These are phyloP conservation scores for Neltuma alba DNA, from an alignment of 306 rosid species.

Conservation along the genomic window DNA sequence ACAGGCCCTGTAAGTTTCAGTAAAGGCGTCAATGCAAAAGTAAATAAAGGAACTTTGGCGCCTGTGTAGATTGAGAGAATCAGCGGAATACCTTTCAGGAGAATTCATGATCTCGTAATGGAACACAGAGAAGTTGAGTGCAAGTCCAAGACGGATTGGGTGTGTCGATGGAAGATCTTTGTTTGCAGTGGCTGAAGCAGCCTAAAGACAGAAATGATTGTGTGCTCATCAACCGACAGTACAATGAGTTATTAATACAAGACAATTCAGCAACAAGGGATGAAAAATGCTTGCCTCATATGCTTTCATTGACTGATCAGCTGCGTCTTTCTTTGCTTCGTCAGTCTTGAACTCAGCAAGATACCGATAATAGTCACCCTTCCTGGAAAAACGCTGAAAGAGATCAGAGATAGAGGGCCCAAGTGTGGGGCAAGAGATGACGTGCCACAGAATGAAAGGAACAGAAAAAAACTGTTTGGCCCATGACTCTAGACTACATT, in stretches of 20 bases:
- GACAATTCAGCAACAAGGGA: background rate
- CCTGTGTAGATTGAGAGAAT: conserved; percentile 2
- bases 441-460: background rate
- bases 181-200: conserved; percentile 80
- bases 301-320: conserved; percentile 65
- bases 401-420: conserved; percentile 15
- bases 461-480: background rate
- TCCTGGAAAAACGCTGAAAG: conserved; percentile 48
- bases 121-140: conserved; percentile 95
- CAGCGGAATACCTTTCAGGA: conserved; percentile 68
- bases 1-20: conserved; percentile 75
- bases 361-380: conserved; percentile 72
- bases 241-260: background rate
- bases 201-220: conserved; percentile 44
- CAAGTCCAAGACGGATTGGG: conserved; percentile 97
- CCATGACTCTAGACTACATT: background rate
- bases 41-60: conserved; percentile 19
- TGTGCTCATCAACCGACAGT: conserved; percentile 23
- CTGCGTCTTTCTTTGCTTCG: conserved; percentile 63
- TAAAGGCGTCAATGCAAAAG: conserved; percentile 15
- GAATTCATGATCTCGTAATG: conserved; percentile 95
- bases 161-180: conserved; percentile 91
- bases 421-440: background rate
- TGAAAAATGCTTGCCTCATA: conserved; percentile 65
- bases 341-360: conserved; percentile 75